Base-by-base conservation (phyloP, 176 grass and related monocot genomes). In the Bothriochloa decipiens region DNA sequence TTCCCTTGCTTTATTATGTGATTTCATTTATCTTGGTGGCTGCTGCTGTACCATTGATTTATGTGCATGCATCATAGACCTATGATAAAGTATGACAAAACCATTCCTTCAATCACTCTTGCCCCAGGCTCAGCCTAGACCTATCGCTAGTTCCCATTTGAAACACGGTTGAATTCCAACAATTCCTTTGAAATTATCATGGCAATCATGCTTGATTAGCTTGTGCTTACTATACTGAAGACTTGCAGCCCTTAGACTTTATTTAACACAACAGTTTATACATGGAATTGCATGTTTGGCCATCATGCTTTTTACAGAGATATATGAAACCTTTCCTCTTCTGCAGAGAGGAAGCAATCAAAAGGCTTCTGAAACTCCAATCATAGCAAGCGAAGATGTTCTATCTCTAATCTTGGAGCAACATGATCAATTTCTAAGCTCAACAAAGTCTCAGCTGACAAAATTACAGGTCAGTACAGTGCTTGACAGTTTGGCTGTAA, bases 361-460 rank as follows among this genome's bases (percentile, higher is more conserved):
- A 17, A 50, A 50, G 85, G 85, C 83, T 79, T 74, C 84, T 87
- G 91, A 94, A 84, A 87, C 92, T 75, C 85, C 86, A 70, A 83
- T 12, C 11, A 37, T 87, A 62, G 76, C 86, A 82, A 90, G 81
- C 11, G 93, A 96, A 10, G 96, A 99, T 89, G 89, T 84, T 87
- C 79, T 96, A 80, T 87, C 91, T 77, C 71, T 86, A 84, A 29
- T 92, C 82, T 64, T 99, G 65, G 91, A 92, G 81, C 91, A 94
- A 14, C 93, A 99, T 88, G 91, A 88, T 3, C 63, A 82, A 80
- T 99, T 96, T 90, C n/a, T 96, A 69, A 92, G 90, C 43, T 86
- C 86, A 68, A 85, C 91, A 77, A 83, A 92, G 36, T 91, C 96
- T 80, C 89, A 88, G 26, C 52, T 96, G 67, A 99, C 89, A 70